Evolutionary conservation across 352 stramenopile genomes (phyloP), one percentile per base, ranked within the genome.

Genomic region (Phytophthora pistaciae): DNA sequence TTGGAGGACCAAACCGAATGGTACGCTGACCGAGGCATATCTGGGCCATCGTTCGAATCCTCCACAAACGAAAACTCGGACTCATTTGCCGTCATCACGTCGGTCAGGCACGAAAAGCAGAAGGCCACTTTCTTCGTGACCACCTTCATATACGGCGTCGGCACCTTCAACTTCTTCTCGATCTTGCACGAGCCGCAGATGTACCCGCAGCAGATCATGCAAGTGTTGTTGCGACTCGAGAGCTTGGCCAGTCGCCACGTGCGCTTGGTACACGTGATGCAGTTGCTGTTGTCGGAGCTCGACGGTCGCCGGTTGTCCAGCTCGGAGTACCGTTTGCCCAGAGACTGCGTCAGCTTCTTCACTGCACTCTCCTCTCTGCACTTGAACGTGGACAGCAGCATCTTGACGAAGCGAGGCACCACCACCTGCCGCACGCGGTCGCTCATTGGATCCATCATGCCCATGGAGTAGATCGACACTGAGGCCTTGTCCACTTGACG

Each of bases 111-210:
- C 3, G 63, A 62, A n/a, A 68, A 64, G 14, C 78, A 85, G 62
- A 85, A 81, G 9, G 54, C 54, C n/a, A 81, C 65, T 50, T 79
- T 79, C 21, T 58, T 70, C 7, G 42, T 67, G 3, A 55, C 59
- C n/a, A 74, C 36, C 38, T 67, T 70, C 21, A 59, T 33, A 18
- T 75, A 66, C 13, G 40, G 36, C 13, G 64, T 44, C 46, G 68
- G 60, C 31, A 79, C 50, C 23, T 68, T 78, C 27, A 79, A 25
- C 56, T 75, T 78, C 33, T 75, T 78, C 21, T 72, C 58, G 16
- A 79, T 63, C 25, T 68, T 68, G 56, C 77, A 84, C 9, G 68
- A 40, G 7, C 50, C 73, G 54, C 77, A 84, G 31, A 84, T 54
- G 3, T 44, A 54, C 11, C 57, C 61, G 16, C 65, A 50, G 27